Conservation (phyloP, 2,329 filamentous ascomycete genomes). For the Nannizzia gypsea region DNA sequence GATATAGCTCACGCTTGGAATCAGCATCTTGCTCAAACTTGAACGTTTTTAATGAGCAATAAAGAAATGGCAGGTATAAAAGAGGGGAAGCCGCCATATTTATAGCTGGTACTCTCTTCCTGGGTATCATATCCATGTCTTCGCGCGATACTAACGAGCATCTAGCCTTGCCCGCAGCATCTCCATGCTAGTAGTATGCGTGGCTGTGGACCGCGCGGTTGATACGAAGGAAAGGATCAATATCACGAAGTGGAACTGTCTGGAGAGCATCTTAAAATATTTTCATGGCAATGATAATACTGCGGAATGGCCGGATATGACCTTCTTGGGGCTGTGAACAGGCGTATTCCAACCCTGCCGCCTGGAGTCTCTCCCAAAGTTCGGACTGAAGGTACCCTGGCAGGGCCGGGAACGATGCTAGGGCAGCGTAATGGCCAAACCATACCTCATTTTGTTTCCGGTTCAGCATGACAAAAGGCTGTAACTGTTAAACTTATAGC, state of each 20-base stretch:
- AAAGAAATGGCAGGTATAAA: neutral
- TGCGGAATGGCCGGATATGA: neutral
- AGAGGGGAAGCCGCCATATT: neutral
- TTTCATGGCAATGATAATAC: neutral
- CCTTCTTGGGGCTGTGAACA: neutral
- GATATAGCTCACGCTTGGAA: neutral
- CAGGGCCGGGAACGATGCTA: no score
- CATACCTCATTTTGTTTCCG: no score
- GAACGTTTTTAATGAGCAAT: neutral
- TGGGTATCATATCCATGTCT: neutral
- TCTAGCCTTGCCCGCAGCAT: neutral
- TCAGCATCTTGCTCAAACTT: neutral
- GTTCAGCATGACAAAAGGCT: no score
- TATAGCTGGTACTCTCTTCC: neutral
- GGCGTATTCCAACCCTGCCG: no score
- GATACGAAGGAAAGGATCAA: neutral
- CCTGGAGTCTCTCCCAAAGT: no score
- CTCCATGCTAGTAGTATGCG: neutral
- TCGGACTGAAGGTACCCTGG: no score
- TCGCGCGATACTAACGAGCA: neutral
- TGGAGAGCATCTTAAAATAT: neutral
- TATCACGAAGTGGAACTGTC: neutral
- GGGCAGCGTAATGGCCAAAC: no score
- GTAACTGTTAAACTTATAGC: no score
- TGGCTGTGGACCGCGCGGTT: conserved; percentile 3